Conservation (phyloP, 768 basidiomycete genomes). For the Chlorophyllum brunneum region DNA sequence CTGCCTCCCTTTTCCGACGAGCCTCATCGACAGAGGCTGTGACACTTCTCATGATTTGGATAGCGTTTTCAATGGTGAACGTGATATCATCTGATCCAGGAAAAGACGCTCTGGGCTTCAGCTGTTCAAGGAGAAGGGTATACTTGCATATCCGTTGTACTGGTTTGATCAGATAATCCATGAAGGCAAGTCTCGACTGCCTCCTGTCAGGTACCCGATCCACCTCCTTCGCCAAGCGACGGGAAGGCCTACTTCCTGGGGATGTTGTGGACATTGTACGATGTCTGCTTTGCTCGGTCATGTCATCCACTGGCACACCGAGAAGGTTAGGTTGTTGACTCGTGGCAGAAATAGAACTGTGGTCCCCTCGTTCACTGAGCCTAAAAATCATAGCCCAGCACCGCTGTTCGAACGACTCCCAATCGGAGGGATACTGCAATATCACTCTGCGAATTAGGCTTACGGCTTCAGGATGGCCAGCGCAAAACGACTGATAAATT, state of each 20-base stretch:
- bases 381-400: slow-evolving; percentile 56
- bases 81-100: slow-evolving; percentile 30
- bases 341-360: slow-evolving; percentile 11
- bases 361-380: slow-evolving; percentile 23
- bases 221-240: slow-evolving; percentile 33
- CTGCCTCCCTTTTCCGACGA: slow-evolving; percentile 58
- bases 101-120: slow-evolving; percentile 29
- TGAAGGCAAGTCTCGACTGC: slow-evolving; percentile 49
- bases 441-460: slow-evolving; percentile 67
- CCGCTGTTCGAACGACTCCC: slow-evolving; percentile 79
- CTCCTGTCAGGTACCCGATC: slow-evolving; percentile 18
- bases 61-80: slow-evolving; percentile 46
- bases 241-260: slow-evolving; percentile 36
- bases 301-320: slow-evolving; percentile 13
- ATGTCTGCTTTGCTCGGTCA: slow-evolving; percentile 28
- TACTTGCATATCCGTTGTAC: slow-evolving; percentile 95
- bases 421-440: slow-evolving; percentile 63
- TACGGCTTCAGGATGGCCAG: slow-evolving; percentile 79
- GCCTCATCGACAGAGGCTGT: slow-evolving; percentile 82
- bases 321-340: slow-evolving; percentile 14
- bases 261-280: slow-evolving; percentile 50
- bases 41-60: slow-evolving; percentile 71
- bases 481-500: slow-evolving; percentile 84
- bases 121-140: slow-evolving; percentile 80
- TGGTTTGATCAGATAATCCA: slow-evolving; percentile 96